A percentile compares a stretch with the other conserved stretches of the same genome.
Conservation (phyloP, 352 stramenopile species). For the Lagenidium giganteum region DNA sequence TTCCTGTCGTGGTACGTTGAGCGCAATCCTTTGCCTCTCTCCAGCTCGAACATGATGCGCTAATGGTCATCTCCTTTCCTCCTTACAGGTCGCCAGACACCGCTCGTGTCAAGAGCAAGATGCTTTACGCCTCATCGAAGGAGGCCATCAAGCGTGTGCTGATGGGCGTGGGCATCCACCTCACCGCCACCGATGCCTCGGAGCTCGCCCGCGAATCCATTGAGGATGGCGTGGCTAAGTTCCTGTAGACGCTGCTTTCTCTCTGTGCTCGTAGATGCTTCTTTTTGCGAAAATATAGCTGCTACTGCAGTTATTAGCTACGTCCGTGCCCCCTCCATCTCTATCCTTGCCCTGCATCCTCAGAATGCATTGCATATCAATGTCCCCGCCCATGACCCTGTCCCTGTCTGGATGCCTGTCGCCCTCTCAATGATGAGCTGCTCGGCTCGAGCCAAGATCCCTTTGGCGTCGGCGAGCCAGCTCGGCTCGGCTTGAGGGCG, state of each 20-base stretch:
- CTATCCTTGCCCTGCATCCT: neutral
- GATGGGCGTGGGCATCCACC: conserved; percentile 93
- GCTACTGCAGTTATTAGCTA: too few species aligned
- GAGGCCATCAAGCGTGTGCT: conserved; percentile 92
- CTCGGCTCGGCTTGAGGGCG: too few species aligned
- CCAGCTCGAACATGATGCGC: too few species aligned
- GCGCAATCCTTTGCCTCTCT: too few species aligned
- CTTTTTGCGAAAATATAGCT: too few species aligned
- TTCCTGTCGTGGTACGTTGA: conserved; percentile 85
- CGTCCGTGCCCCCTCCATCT: neutral
- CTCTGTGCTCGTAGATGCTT: neutral
- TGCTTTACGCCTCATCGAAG: conserved; percentile 95
- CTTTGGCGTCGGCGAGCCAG: too few species aligned
- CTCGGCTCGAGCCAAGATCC: too few species aligned
- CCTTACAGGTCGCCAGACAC: conserved; percentile 86
- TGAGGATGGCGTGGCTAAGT: conserved; percentile 80
- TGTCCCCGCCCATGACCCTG: too few species aligned
- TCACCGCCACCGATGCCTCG: conserved; percentile 91
- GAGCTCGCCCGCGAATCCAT: conserved; percentile 83
- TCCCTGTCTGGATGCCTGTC: too few species aligned
- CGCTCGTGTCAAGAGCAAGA: conserved; percentile 91
- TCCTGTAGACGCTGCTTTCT: conserved; percentile 58
- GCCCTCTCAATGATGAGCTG: too few species aligned
- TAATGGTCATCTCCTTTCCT: too few species aligned
- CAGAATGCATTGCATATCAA: too few species aligned